Base-by-base conservation (phyloP, 305 asterid species). In the Fraxinus ornus region DNA sequence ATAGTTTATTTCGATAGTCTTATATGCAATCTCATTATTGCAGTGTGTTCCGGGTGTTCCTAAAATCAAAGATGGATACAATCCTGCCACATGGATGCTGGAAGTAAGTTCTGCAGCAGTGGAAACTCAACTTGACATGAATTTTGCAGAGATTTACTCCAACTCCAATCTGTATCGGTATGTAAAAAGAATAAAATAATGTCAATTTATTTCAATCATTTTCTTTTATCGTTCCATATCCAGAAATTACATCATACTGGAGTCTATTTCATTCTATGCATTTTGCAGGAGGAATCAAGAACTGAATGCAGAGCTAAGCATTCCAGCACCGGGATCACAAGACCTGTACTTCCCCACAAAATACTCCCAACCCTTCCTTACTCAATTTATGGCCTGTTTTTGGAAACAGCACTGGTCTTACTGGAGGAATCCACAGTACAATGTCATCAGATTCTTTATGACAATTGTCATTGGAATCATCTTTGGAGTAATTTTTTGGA, bases 381-480 rank as follows among this genome's bases (percentile, higher is more conserved):
- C 85, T 57, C 92, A 88, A 72, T 86, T 87, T 74, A 85, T 57
- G 60, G 90, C 92, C 2, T 89, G 92, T 64, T 85, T 86, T 39
- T 89, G 92, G 92, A 89, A 89, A 83, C 92, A 88, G 26, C 80
- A 88, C 80, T 88, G 85, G 86, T 89, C 92, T 35, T 88, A 89
- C 74, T 89, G 92, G 92, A 83, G 92, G 79, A 86, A 89, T 82
- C 90, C 92, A 41, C 91, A 86, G 79, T 89, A 88, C 84, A 89
- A 89, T 60, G 91, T 81, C 36, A 85, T 88, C 77, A 80, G 92
- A 52, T 89, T 89, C 79, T 85, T 88, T 80, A 82, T 89, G 91
- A 89, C 92, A 15, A 85, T 84, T 8, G 84, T 86, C 13, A 88
- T 86, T 68, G 92, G 92, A 66, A 77, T 88, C 80, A 82, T 89